Conservation (phyloP, 148 eudicot genomes). For the Vaccinium corymbosum region DNA sequence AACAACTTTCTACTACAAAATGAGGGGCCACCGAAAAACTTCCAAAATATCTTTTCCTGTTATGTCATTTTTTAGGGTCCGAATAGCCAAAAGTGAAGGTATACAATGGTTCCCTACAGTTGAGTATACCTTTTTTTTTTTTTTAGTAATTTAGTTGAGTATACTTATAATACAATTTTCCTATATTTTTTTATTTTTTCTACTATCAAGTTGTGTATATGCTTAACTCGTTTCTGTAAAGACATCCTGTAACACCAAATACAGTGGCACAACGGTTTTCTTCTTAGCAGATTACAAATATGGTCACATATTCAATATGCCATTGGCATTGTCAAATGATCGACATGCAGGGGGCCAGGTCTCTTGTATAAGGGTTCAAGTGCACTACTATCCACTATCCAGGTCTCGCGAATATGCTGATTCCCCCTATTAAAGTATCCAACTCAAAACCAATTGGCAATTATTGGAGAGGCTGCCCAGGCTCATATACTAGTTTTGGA, state of each 20-base stretch:
- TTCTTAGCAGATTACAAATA: not conserved
- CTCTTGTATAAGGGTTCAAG: not conserved
- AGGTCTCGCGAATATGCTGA: not conserved
- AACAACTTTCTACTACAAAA: not conserved
- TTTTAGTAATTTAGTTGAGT: not conserved
- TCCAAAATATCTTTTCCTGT: not conserved
- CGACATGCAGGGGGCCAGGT: not conserved
- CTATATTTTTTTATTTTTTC: not conserved
- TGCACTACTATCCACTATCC: not conserved
- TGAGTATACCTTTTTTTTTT: not conserved
- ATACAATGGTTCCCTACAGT: not conserved
- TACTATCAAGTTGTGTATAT: not conserved
- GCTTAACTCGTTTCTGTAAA: not conserved
- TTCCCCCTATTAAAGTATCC: not conserved
- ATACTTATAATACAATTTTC: not conserved
- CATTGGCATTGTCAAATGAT: not conserved
- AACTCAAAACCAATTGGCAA: too few relatives aligned
- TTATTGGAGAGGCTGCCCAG: too few relatives aligned
- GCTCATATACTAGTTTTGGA: too few relatives aligned
- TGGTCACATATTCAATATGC: too few relatives aligned
- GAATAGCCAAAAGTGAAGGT: not conserved
- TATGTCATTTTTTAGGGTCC: not conserved
- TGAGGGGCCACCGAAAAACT: not conserved
- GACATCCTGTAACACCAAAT: not conserved
- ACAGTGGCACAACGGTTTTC: not conserved